phyloP scores from a whole-genome alignment of 768 basidiomycete genomes.

The Pulveroboletus sp. region DNA sequence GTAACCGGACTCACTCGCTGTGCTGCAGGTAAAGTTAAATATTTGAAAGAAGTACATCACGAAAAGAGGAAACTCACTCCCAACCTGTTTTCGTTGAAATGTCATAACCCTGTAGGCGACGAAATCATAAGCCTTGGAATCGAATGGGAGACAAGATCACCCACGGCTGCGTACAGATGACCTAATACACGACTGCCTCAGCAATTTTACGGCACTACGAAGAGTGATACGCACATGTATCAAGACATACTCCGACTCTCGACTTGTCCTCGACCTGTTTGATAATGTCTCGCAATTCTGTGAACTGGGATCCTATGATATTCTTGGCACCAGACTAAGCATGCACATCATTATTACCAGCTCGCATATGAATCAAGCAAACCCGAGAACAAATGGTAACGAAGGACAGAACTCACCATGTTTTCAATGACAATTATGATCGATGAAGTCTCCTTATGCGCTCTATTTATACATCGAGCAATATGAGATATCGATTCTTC shows the following conservation, averaged over 20 bases:
- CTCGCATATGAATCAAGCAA: neutral
- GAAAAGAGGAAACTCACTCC: conserved; percentile 44
- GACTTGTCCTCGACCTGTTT: conserved; percentile 64
- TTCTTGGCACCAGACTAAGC: conserved; percentile 74
- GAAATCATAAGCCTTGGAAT: no score
- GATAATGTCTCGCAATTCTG: conserved; percentile 68
- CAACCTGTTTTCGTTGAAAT: conserved; percentile 69
- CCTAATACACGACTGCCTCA: conserved; percentile 36
- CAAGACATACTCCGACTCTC: conserved; percentile 77
- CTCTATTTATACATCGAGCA: conserved; percentile 70
- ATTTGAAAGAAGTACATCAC: neutral
- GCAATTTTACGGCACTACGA: neutral
- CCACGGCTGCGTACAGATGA: conserved; percentile 74
- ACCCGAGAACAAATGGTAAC: neutral
- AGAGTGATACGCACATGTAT: conserved; percentile 59
- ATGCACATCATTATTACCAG: neutral
- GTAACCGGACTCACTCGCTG: conserved; percentile 20
- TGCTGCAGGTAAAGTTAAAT: conserved; percentile 9
- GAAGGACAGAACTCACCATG: conserved; percentile 50
- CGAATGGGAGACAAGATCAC: conserved; percentile 48
- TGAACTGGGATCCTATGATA: conserved; percentile 68
- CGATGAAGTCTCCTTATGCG: conserved; percentile 54
- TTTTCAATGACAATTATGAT: conserved; percentile 75
- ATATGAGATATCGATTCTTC: conserved; percentile 61
- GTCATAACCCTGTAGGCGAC: conserved; percentile 64